Base-by-base conservation (phyloP, 164 flowering plant species). In the Macadamia integrifolia region DNA sequence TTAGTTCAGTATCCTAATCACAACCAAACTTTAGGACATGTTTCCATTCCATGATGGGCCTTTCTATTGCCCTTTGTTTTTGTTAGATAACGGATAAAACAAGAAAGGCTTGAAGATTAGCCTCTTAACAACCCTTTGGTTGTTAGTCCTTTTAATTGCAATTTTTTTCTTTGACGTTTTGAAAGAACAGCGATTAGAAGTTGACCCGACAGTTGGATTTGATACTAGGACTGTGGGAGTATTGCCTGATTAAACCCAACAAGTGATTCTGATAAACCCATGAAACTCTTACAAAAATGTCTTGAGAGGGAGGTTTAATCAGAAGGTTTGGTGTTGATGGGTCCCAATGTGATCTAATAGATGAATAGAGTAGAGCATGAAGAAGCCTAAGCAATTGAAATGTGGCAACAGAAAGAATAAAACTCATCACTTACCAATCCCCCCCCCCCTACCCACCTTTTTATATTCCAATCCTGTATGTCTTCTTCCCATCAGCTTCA, bases 301-400 rank as follows among this genome's bases (percentile, higher is more conserved):
- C 0, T 58, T 23, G 84, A 79, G 80, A 76, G 81, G 72, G 85
- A 82, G 80, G 61, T 84, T 72, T 76, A 73, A 84, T 75, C 85
- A 82, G 84, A 82, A 77, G 66, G 85, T 82, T 84, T 84, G 87
- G 85, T 84, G 64, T 30, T 46, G 50, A 11, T 46, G 50, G 50
- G 7, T 9, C 50, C 50, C 50, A 46, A 1, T 1, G 1, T 62
- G 28, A 62, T 17, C 30, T 7, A 50, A 62, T 43, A 17, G 23
- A n/a, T 60, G 40, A 40, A 69, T 28, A 12, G 17, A 12, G 12
- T 40, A 52, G 46, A 78, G 17, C 64, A 70, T 57, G 77, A 72
- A 74, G 50, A 64, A 52, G 56, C 66, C 70, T 61, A n/a, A 71
- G 42, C 23, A 63, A 68, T 46, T 66, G 65, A 66, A 84, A 83